These are phyloP conservation scores for Luffa aegyptiaca DNA, from an alignment of 306 rosid species.

Conservation along the genomic window DNA sequence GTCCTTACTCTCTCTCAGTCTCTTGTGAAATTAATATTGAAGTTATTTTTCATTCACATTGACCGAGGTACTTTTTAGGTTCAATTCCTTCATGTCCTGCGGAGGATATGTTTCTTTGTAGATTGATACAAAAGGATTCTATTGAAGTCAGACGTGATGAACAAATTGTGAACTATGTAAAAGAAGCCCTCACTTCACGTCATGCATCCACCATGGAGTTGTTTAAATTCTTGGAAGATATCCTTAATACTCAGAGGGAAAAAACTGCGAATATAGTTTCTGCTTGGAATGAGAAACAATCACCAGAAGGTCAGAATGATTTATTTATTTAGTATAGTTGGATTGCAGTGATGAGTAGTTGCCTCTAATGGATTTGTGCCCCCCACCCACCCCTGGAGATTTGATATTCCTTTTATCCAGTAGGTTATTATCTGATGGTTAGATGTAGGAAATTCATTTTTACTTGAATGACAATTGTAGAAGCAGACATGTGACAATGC, in stretches of 20 bases:
- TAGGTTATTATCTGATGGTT: background rate
- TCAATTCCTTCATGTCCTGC: constrained; percentile 58
- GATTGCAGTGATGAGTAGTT: background rate
- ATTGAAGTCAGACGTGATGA: constrained; percentile 33
- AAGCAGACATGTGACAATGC: constrained; percentile 6
- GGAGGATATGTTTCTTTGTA: constrained; percentile 78
- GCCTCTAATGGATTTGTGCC: background rate
- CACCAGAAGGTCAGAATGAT: constrained; percentile 63
- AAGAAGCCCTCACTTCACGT: constrained; percentile 62
- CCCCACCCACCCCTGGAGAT: background rate
- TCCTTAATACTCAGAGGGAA: constrained; percentile 38
- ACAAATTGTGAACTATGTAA: constrained; percentile 36
- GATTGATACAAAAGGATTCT: constrained; percentile 60
- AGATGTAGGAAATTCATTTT: constrained; percentile 5
- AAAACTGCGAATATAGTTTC: constrained; percentile 36
- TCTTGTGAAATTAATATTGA: background rate
- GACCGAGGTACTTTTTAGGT: constrained; percentile 38
- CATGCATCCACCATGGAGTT: constrained; percentile 43
- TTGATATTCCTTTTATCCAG: background rate
- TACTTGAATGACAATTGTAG: constrained; percentile 8
- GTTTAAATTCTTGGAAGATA: constrained; percentile 45
- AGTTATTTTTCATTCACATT: constrained; percentile 8
- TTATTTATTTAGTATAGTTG: background rate
- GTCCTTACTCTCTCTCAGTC: background rate
- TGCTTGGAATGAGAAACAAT: constrained; percentile 32